phyloP scores from a whole-genome alignment of 2,329 filamentous ascomycete genomes.

The Fusarium buharicum region DNA sequence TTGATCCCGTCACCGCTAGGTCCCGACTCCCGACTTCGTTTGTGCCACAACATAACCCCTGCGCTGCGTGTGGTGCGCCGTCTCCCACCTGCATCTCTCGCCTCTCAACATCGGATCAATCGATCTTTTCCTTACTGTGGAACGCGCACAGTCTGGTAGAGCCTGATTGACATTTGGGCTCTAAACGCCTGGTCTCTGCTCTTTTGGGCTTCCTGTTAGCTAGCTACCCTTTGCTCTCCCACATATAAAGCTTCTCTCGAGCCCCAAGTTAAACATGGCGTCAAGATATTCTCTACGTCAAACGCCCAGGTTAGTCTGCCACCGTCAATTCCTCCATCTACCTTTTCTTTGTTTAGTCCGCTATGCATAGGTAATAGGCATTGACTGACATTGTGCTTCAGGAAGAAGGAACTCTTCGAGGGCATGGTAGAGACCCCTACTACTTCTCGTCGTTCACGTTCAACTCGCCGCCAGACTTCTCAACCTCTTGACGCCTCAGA shows the following conservation, averaged over 20 bases:
- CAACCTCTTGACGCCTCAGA: slow-evolving; percentile 58
- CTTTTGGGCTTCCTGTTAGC: slow-evolving; percentile 6
- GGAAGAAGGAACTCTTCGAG: slow-evolving; percentile 70
- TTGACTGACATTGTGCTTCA: slow-evolving; percentile 43
- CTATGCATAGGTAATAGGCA: neutral
- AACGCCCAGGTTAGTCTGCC: slow-evolving; percentile 50
- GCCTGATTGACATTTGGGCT: slow-evolving; percentile 20
- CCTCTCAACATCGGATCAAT: slow-evolving; percentile 15
- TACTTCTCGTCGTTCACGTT: slow-evolving; percentile 55
- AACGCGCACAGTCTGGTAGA: slow-evolving; percentile 21
- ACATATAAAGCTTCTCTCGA: slow-evolving; percentile 41
- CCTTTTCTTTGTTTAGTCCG: neutral
- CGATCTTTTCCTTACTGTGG: slow-evolving; percentile 15
- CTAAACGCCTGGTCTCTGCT: slow-evolving; percentile 2
- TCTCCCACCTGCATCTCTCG: slow-evolving; percentile 14
- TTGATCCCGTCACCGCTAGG: slow-evolving; percentile 26
- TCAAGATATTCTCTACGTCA: slow-evolving; percentile 53
- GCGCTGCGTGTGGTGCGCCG: neutral
- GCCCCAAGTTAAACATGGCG: slow-evolving; percentile 48
- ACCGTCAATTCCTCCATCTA: neutral
- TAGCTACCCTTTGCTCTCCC: neutral
- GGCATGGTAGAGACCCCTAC: slow-evolving; percentile 69
- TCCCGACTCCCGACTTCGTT: neutral
- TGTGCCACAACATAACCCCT: neutral
- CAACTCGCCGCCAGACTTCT: slow-evolving; percentile 62